Conservation (phyloP, 192 early-diverging fungal species). For the Helicostylum pulchrum region DNA sequence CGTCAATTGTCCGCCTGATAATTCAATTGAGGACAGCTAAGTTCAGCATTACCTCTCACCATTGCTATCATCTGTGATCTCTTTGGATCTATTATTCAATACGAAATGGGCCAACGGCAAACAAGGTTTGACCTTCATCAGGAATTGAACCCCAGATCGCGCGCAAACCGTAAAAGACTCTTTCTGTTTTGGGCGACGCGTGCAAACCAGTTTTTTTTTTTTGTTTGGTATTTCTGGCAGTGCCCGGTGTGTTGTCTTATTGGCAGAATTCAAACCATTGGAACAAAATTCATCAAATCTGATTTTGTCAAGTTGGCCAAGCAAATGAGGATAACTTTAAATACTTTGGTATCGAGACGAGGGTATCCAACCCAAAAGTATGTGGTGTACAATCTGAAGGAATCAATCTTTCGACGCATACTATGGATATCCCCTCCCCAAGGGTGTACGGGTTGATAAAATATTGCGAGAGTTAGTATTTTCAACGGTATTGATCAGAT, state of each 20-base stretch:
- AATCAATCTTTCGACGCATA: too few relatives aligned
- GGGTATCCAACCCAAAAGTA: slow-evolving; percentile 6
- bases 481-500: too few relatives aligned
- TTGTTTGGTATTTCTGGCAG: slow-evolving; percentile 1
- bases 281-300: slow-evolving; percentile 5
- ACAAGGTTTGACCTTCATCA: neutral
- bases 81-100: neutral
- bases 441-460: too few relatives aligned
- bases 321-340: slow-evolving; percentile 9
- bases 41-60: too few relatives aligned
- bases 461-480: too few relatives aligned
- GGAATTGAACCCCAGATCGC: too few relatives aligned
- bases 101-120: slow-evolving; percentile 16
- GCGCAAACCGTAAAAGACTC: slow-evolving; percentile 10
- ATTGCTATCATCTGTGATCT: neutral
- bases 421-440: too few relatives aligned
- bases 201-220: too few relatives aligned
- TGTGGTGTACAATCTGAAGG: slow-evolving; percentile 2
- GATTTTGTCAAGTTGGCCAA: slow-evolving; percentile 13
- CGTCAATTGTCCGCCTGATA: slow-evolving; percentile 8
- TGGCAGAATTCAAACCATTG: slow-evolving; percentile 6
- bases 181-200: too few relatives aligned
- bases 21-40: too few relatives aligned
- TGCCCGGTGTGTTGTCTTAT: neutral
- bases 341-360: slow-evolving; percentile 1